phyloP scores from a whole-genome alignment of 371 early-diverging fungal species.

The Mucor ambiguus region DNA sequence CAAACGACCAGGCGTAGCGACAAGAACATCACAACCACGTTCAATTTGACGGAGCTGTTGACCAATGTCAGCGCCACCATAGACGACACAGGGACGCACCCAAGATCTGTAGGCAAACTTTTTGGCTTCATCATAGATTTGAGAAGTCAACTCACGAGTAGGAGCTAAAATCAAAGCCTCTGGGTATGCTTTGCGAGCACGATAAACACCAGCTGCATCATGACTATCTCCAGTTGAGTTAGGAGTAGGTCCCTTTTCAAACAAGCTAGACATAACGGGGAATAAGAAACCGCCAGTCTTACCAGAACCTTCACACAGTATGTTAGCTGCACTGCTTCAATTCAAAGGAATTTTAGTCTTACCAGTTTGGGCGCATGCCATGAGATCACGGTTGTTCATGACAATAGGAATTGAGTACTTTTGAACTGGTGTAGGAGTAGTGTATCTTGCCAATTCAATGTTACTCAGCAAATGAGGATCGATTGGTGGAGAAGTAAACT shows the following conservation, averaged over 20 bases:
- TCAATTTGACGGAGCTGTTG: conserved; percentile 87
- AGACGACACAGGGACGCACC: conserved; percentile 89
- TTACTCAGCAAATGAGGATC: conserved; percentile 89
- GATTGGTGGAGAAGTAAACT: conserved; percentile 72
- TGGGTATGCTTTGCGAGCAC: conserved; percentile 85
- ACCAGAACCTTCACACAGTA: conserved; percentile 72
- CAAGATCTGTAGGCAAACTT: conserved; percentile 89
- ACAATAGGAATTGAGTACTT: conserved; percentile 92
- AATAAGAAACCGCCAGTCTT: conserved; percentile 91
- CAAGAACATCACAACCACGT: conserved; percentile 93
- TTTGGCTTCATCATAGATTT: conserved; percentile 84
- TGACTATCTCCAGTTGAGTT: conserved; percentile 56
- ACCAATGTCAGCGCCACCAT: conserved; percentile 95
- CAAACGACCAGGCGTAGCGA: conserved; percentile 97
- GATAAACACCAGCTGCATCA: conserved; percentile 62
- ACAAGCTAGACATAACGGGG: conserved; percentile 88
- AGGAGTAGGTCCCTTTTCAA: conserved; percentile 83
- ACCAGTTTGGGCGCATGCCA: conserved; percentile 93
- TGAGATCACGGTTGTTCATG: conserved; percentile 72
- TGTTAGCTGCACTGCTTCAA: neutral
- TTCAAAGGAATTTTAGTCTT: conserved; percentile 13
- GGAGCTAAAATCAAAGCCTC: conserved; percentile 92
- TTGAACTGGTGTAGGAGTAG: conserved; percentile 96
- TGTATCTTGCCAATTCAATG: conserved; percentile 90
- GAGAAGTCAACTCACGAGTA: conserved; percentile 98